Evolutionary conservation across 371 early-diverging fungal genomes (phyloP).

Genomic region (Syncephalastrum monosporum): DNA sequence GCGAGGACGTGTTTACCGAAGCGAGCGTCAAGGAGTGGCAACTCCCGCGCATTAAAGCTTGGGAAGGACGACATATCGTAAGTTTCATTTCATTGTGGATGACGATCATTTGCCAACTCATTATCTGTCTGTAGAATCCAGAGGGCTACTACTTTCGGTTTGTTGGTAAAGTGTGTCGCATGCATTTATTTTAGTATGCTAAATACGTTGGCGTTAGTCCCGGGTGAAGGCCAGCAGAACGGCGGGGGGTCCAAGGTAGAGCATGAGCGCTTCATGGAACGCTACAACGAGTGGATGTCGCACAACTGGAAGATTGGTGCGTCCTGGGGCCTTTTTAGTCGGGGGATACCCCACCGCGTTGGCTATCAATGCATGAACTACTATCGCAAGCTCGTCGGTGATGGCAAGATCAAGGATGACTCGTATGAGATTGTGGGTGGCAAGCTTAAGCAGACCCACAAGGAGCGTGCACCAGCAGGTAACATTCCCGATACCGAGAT

Average conservation of each 20-base stretch:
- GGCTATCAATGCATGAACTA: slow-evolving; percentile 69
- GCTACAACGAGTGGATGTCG: slow-evolving; percentile 54
- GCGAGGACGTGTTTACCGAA: slow-evolving; percentile 56
- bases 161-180: slow-evolving; percentile 37
- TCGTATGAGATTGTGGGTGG: slow-evolving; percentile 53
- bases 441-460: slow-evolving; percentile 50
- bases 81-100: neutral
- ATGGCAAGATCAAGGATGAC: slow-evolving; percentile 47
- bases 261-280: slow-evolving; percentile 50
- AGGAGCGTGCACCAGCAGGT: slow-evolving; percentile 30
- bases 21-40: slow-evolving; percentile 59
- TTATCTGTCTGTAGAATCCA: slow-evolving; percentile 29
- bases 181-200: too few relatives aligned
- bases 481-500: slow-evolving; percentile 41
- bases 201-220: slow-evolving; percentile 23
- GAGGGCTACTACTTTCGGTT: slow-evolving; percentile 77
- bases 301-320: slow-evolving; percentile 54
- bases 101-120: too few relatives aligned
- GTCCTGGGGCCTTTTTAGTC: slow-evolving; percentile 63
- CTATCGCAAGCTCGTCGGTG: slow-evolving; percentile 53
- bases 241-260: slow-evolving; percentile 53
- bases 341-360: slow-evolving; percentile 54
- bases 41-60: slow-evolving; percentile 58
- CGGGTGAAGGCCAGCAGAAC: slow-evolving; percentile 58
- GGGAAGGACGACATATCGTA: slow-evolving; percentile 52